These are phyloP conservation scores for Blastomyces percursus DNA, from an alignment of 2,329 filamentous ascomycete species.

Conservation along the genomic window DNA sequence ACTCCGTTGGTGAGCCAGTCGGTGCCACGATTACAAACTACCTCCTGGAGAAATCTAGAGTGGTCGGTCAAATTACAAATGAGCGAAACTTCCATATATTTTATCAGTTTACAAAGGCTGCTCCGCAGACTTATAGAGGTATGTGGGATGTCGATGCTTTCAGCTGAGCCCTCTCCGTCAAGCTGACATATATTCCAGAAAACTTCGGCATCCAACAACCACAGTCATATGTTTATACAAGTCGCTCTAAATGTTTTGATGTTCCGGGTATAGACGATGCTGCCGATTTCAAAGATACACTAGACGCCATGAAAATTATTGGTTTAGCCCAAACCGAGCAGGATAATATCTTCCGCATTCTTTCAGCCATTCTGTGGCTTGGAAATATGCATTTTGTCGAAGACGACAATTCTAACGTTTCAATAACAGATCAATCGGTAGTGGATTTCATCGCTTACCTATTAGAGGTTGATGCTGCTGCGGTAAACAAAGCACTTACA, in stretches of 20 bases:
- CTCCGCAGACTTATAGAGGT: conserved; percentile 69
- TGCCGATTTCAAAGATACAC: conserved; percentile 76
- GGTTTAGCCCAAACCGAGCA: conserved; percentile 80
- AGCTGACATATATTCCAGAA: conserved; percentile 35
- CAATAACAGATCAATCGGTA: conserved; percentile 77
- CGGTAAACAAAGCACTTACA: conserved; percentile 78
- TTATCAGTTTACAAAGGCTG: conserved; percentile 96
- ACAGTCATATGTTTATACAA: conserved; percentile 88
- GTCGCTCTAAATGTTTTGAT: conserved; percentile 85
- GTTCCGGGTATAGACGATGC: conserved; percentile 89
- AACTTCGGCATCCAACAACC: conserved; percentile 85
- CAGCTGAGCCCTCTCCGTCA: neutral
- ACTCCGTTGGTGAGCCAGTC: conserved; percentile 76
- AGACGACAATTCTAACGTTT: conserved; percentile 79
- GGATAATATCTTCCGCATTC: conserved; percentile 92
- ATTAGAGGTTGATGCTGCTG: conserved; percentile 69
- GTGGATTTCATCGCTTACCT: conserved; percentile 92
- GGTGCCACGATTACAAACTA: conserved; percentile 99
- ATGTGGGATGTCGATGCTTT: conserved; percentile 13
- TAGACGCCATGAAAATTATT: conserved; percentile 92
- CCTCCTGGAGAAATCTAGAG: conserved; percentile 85
- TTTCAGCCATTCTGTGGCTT: conserved; percentile 83
- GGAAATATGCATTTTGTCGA: conserved; percentile 88
- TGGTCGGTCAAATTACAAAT: conserved; percentile 87
- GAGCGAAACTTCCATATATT: conserved; percentile 99